Percentiles rank a stretch among this genome's conserved stretches.
phyloP scores from a whole-genome alignment of 2,329 filamentous ascomycete species.

The Rhinocladiella similis region DNA sequence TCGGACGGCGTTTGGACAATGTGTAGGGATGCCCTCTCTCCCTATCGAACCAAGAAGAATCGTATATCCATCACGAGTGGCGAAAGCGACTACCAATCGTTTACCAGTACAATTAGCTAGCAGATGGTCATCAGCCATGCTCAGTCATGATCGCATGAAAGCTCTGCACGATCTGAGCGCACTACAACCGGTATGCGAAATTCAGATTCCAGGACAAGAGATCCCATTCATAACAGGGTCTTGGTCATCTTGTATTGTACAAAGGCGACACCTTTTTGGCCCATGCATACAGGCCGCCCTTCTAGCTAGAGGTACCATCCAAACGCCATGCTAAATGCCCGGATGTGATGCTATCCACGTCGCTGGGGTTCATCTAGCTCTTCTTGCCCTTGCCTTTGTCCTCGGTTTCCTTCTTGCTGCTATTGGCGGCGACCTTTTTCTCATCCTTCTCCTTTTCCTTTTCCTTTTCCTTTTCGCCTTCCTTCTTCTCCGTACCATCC shows the following conservation, averaged over 20 bases:
- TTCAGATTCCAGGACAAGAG: no score
- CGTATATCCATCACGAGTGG: no score
- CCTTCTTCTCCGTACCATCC: constrained; percentile 61
- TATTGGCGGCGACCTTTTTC: constrained; percentile 54
- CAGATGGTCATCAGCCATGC: no score
- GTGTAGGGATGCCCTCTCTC: no score
- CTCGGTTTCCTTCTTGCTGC: constrained; percentile 57
- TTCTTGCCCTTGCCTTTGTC: constrained; percentile 55
- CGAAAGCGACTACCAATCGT: no score
- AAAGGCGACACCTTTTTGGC: not conserved
- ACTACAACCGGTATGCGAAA: no score
- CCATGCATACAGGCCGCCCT: not conserved
- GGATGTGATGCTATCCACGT: not conserved
- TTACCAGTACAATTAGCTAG: no score
- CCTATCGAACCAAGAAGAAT: no score
- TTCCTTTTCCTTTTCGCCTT: constrained; percentile 67
- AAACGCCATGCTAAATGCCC: constrained; percentile 22
- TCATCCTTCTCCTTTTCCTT: constrained; percentile 59
- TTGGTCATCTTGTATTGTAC: not conserved
- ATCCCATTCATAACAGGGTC: no score
- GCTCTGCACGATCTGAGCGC: no score
- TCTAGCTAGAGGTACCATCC: constrained; percentile 1
- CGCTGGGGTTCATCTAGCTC: constrained; percentile 45
- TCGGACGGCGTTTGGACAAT: no score
- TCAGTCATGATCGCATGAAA: no score